Conservation (phyloP, 345 rosid species). For the Citrus sp. region DNA sequence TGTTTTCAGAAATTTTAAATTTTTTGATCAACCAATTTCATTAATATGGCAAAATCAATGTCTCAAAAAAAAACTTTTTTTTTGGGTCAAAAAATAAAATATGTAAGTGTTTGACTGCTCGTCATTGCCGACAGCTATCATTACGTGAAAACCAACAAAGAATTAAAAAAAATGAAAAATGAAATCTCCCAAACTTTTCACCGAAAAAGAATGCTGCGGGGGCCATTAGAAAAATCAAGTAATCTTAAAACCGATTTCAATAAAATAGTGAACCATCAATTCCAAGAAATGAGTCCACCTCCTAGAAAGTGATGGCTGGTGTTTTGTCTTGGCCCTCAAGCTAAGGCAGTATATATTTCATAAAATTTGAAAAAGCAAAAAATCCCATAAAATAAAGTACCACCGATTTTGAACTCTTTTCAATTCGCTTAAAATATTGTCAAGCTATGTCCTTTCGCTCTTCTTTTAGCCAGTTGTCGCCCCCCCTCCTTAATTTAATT, state of each 20-base stretch:
- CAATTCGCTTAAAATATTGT: neutral
- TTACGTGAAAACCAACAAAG: neutral
- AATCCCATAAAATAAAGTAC: neutral
- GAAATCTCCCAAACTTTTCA: neutral
- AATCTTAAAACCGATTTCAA: neutral
- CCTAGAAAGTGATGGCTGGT: slow-evolving; percentile 22
- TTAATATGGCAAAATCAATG: too few species aligned
- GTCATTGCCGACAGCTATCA: neutral
- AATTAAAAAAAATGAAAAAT: too few species aligned
- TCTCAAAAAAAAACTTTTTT: too few species aligned
- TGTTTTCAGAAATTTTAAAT: too few species aligned
- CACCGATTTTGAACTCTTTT: neutral
- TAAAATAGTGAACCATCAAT: neutral
- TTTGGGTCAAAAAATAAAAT: too few species aligned
- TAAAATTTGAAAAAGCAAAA: neutral
- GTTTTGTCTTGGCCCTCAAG: slow-evolving; percentile 13
- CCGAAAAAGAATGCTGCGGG: neutral
- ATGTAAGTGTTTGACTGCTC: too few species aligned
- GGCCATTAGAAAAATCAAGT: neutral
- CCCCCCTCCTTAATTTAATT: neutral
- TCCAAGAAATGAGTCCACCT: neutral
- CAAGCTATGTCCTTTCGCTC: neutral
- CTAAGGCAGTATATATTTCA: neutral
- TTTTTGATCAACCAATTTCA: too few species aligned
- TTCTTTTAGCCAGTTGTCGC: neutral